A percentile compares a stretch with the other conserved stretches of the same genome.
Evolutionary conservation across 371 early-diverging fungal genomes (phyloP).

Genomic region (Mortierella polycephala): DNA sequence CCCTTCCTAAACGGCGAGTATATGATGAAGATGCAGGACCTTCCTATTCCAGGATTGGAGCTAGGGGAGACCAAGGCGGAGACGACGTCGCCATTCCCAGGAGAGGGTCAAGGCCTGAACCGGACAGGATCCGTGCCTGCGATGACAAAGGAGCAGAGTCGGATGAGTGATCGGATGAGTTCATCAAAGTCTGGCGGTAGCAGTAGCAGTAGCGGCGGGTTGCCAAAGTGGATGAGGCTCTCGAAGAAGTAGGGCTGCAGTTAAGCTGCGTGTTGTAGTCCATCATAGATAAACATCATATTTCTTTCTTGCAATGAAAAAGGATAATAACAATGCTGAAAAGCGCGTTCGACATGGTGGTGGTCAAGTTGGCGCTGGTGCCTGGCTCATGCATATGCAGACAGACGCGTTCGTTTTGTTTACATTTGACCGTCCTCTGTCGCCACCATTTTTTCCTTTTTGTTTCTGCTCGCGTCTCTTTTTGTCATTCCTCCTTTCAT

Average conservation of each 20-base stretch:
- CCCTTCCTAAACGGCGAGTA: constrained; percentile 47
- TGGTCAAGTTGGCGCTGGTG: no score
- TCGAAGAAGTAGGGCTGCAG: constrained; percentile 28
- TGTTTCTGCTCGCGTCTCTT: neutral
- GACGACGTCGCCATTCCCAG: constrained; percentile 1
- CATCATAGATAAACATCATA: neutral
- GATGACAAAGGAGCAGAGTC: constrained; percentile 32
- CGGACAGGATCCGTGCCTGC: constrained; percentile 17
- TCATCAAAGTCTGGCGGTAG: constrained; percentile 36
- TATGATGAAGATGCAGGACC: constrained; percentile 35
- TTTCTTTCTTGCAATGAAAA: neutral
- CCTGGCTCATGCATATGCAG: neutral
- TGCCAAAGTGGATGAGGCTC: constrained; percentile 55
- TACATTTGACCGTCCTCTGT: neutral
- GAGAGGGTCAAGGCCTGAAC: constrained; percentile 3
- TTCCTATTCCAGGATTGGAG: constrained; percentile 40
- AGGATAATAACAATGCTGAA: neutral
- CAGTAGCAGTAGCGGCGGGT: constrained; percentile 18
- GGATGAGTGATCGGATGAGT: constrained; percentile 39
- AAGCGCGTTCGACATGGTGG: neutral
- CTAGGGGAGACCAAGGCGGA: constrained; percentile 9
- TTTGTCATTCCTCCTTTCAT: neutral
- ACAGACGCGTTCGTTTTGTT: neutral
- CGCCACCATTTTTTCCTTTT: constrained; percentile 35
- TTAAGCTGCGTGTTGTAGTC: neutral